Percentiles rank a stretch among this genome's conserved stretches.
Conservation (phyloP, 129 eudicot species). For the Chrysanthemum seticuspe region DNA sequence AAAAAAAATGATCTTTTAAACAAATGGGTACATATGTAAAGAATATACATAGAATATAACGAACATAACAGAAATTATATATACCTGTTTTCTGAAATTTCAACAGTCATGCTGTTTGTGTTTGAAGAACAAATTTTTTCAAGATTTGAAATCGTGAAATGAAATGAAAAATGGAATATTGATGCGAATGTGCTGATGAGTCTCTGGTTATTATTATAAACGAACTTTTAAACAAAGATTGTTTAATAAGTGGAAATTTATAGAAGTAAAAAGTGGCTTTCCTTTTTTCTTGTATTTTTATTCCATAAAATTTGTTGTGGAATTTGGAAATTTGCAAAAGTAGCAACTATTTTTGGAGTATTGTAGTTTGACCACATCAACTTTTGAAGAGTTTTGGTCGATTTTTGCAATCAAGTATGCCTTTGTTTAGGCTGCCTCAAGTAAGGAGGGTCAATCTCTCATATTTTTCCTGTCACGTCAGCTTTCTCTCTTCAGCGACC, state of each 20-base stretch:
- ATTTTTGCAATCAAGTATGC: too few species aligned
- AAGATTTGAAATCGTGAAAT: constrained; percentile 1
- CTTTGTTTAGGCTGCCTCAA: too few species aligned
- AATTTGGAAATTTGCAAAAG: background rate
- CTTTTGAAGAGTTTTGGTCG: background rate
- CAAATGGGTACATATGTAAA: background rate
- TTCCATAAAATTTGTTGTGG: background rate
- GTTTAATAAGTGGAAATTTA: background rate
- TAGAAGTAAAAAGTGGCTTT: background rate
- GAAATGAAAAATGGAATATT: constrained; percentile 16
- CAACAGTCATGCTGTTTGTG: constrained; percentile 26
- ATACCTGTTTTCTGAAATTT: constrained; percentile 28
- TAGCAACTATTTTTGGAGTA: background rate
- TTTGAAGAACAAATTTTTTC: constrained; percentile 14
- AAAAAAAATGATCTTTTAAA: background rate
- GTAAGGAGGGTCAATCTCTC: too few species aligned
- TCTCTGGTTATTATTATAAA: constrained; percentile 8
- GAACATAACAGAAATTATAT: background rate
- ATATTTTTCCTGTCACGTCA: too few species aligned
- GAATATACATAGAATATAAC: background rate
- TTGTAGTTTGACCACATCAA: background rate
- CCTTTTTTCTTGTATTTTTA: background rate
- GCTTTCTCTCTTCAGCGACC: too few species aligned
- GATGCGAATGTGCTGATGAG: constrained; percentile 31
- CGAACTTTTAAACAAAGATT: background rate